Percentiles rank a stretch among this genome's conserved stretches.
Evolutionary conservation across 2,329 filamentous ascomycete species (phyloP).

Genomic region (Aspergillus sp.): DNA sequence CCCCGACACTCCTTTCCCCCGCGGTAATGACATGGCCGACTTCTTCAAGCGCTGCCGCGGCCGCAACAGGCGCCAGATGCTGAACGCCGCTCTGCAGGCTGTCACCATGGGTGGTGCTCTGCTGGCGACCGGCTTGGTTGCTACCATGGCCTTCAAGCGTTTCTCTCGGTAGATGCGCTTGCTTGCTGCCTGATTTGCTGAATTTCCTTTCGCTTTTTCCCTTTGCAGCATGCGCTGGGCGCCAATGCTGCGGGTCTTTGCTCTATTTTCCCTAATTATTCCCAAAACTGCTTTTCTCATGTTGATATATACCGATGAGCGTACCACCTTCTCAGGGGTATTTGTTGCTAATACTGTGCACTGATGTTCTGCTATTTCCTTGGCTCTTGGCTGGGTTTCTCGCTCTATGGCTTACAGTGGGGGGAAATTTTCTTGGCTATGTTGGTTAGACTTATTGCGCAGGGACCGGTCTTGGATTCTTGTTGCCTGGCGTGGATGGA

Average conservation of each 20-base stretch:
- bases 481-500: conserved; percentile 2
- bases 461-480: not conserved
- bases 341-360: conserved; percentile 1
- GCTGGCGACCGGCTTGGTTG: conserved; percentile 47
- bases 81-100: conserved; percentile 55
- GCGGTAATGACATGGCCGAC: conserved; percentile 56
- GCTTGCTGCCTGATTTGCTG: not conserved
- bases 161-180: conserved; percentile 32
- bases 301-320: conserved; percentile 7
- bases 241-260: conserved; percentile 13
- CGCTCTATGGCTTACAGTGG: not conserved
- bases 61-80: conserved; percentile 58
- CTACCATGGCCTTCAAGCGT: conserved; percentile 44
- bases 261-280: not conserved
- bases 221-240: conserved; percentile 27
- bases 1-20: conserved; percentile 53
- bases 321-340: conserved; percentile 1
- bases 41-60: conserved; percentile 57
- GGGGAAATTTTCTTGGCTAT: not conserved
- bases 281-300: not conserved
- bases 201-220: conserved; percentile 10
- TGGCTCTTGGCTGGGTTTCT: not conserved
- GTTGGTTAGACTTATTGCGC: not conserved
- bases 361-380: not conserved
- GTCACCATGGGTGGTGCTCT: conserved; percentile 53